Conservation (phyloP, 2,329 filamentous ascomycete genomes). For the Cercospora sp. region DNA sequence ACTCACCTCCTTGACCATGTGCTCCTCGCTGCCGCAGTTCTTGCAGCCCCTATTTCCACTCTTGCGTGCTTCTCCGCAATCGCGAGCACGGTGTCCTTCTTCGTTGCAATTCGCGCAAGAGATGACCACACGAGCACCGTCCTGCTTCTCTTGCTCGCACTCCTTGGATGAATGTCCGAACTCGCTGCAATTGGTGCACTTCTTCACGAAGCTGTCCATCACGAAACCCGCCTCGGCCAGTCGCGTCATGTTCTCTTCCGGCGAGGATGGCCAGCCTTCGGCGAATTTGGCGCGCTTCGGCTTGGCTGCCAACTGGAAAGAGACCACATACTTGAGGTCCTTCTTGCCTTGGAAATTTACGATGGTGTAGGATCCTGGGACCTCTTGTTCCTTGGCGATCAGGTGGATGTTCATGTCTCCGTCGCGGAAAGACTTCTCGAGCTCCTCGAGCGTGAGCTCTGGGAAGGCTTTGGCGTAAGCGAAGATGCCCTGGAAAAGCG, state of each 20-base stretch:
- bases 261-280: constrained; percentile 50
- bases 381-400: constrained; percentile 59
- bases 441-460: constrained; percentile 57
- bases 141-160: constrained; percentile 51
- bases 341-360: constrained; percentile 70
- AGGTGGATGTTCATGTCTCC: constrained; percentile 59
- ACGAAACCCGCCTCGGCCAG: constrained; percentile 54
- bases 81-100: constrained; percentile 55
- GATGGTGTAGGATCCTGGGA: constrained; percentile 62
- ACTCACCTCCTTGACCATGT: constrained; percentile 54
- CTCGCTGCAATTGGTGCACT: constrained; percentile 53
- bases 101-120: constrained; percentile 55
- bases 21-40: constrained; percentile 42
- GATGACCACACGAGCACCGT: constrained; percentile 45
- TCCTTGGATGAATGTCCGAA: constrained; percentile 46
- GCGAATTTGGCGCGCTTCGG: constrained; percentile 49
- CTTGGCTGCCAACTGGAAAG: constrained; percentile 50
- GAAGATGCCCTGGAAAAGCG: constrained; percentile 35
- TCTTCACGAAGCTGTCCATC: constrained; percentile 52
- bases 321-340: constrained; percentile 53
- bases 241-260: constrained; percentile 54
- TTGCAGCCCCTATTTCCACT: constrained; percentile 49
- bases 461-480: constrained; percentile 63
- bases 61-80: constrained; percentile 61
- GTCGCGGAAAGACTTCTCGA: constrained; percentile 62